A percentile compares a stretch with the other conserved stretches of the same genome.
Conservation (phyloP, 139 green algal genomes). For the Zygnema cylindricum region DNA sequence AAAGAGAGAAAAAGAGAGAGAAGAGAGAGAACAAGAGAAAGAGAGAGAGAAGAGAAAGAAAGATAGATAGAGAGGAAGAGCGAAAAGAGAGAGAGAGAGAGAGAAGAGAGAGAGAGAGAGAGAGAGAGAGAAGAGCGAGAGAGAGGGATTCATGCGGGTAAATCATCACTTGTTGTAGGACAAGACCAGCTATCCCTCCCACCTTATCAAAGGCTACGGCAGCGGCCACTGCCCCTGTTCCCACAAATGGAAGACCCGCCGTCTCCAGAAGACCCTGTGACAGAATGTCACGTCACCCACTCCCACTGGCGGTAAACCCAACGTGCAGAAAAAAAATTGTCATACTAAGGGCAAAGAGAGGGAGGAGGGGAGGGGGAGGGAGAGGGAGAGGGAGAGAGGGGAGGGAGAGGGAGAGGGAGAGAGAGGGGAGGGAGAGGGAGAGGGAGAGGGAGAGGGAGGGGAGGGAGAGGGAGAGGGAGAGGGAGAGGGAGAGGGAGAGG, state of each 20-base stretch:
- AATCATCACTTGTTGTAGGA: not conserved
- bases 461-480: slow-evolving; percentile 12
- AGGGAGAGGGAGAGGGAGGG: slow-evolving; percentile 25
- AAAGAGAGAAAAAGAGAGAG: too few relatives aligned
- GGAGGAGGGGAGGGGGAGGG: not conserved
- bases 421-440: not conserved
- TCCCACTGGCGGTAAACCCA: not conserved
- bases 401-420: not conserved
- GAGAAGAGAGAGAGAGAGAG: not conserved
- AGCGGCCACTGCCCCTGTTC: slow-evolving; percentile 20
- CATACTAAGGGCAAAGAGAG: not conserved
- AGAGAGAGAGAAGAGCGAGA: not conserved
- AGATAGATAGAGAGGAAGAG: not conserved
- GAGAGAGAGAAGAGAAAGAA: not conserved
- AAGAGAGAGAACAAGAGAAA: not conserved
- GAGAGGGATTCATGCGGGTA: slow-evolving; percentile 1
- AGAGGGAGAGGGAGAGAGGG: not conserved
- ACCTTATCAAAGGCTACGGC: slow-evolving; percentile 55
- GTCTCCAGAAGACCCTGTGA: slow-evolving; percentile 58
- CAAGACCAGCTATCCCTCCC: not conserved
- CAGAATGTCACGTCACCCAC: not conserved
- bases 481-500: not conserved
- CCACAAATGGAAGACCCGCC: slow-evolving; percentile 68
- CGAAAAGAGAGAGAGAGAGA: not conserved
- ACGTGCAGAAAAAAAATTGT: not conserved